A percentile compares a stretch with the other conserved stretches of the same genome.
Conservation (phyloP, 164 flowering plant genomes). For the Euptelea pleiosperma region DNA sequence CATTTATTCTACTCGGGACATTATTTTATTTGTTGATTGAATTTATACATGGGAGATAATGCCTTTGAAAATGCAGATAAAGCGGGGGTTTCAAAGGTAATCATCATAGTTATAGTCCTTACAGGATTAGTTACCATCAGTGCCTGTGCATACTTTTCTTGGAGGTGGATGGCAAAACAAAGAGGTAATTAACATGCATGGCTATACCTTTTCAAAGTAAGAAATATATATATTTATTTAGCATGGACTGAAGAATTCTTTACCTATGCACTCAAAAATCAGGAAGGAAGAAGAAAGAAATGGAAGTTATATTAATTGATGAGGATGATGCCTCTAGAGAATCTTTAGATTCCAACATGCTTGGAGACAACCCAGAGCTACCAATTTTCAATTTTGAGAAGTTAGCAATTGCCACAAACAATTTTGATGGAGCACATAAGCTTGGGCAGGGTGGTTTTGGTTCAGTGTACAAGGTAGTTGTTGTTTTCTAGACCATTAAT, state of each 20-base stretch:
- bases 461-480: constrained; percentile 2
- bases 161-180: constrained; percentile 1
- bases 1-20: too few species aligned
- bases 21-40: too few species aligned
- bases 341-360: background rate
- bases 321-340: background rate
- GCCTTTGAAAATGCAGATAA: too few species aligned
- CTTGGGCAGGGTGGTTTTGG: constrained; percentile 3
- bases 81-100: too few species aligned
- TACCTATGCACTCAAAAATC: background rate
- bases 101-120: too few species aligned
- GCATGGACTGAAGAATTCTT: background rate
- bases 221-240: background rate
- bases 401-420: background rate
- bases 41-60: too few species aligned
- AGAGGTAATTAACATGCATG: background rate
- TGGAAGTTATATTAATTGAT: background rate
- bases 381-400: background rate
- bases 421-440: background rate
- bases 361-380: constrained; percentile 1
- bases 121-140: background rate
- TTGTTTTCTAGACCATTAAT: background rate
- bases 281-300: background rate
- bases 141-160: background rate
- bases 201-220: background rate